phyloP scores from a whole-genome alignment of 306 rosid genomes.

The Macrotyloma uniflorum region DNA sequence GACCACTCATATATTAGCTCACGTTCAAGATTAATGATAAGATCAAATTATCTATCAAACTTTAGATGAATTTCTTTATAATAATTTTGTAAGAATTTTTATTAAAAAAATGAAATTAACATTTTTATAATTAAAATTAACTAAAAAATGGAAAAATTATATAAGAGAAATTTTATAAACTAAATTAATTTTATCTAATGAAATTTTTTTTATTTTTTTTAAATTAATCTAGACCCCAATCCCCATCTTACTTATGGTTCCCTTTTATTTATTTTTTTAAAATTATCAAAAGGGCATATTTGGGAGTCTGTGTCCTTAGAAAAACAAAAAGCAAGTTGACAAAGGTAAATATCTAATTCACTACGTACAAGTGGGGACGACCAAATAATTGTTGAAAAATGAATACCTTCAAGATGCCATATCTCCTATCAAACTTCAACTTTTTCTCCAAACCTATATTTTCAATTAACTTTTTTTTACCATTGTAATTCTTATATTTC shows the following conservation, averaged over 20 bases:
- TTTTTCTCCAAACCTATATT: background rate
- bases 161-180: no score
- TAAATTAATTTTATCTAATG: no score
- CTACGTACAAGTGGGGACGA: slow-evolving; percentile 5
- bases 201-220: no score
- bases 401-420: background rate
- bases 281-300: slow-evolving; percentile 45
- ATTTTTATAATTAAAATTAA: no score
- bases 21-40: no score
- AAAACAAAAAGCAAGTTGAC: slow-evolving; percentile 34
- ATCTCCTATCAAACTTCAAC: background rate
- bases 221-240: no score
- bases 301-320: slow-evolving; percentile 48
- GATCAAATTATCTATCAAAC: no score
- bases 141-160: no score
- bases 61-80: no score
- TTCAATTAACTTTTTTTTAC: background rate
- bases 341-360: slow-evolving; percentile 2
- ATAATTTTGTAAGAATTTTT: no score
- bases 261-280: background rate
- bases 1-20: no score
- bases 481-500: background rate
- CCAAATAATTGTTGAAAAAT: slow-evolving; percentile 15
- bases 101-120: no score
- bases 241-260: background rate